Percentiles rank a stretch among this genome's conserved stretches.
These are phyloP conservation scores for Parasitella parasitica DNA, from an alignment of 371 early-diverging fungal genomes.

Conservation along the genomic window DNA sequence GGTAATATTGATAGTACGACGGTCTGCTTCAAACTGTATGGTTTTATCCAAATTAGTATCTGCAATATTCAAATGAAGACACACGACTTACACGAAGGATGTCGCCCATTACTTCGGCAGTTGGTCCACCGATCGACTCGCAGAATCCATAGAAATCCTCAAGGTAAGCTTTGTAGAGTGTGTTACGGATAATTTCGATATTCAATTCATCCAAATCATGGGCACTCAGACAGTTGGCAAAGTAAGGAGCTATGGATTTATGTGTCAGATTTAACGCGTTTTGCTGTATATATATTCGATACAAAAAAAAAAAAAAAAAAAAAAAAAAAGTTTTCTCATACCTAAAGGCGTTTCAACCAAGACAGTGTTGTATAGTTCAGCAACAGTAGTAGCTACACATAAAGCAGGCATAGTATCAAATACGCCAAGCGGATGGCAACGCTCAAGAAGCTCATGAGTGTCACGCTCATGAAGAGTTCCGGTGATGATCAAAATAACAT, in stretches of 20 bases:
- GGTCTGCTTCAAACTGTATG: constrained; percentile 93
- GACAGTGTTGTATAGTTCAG: constrained; percentile 94
- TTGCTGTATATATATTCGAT: too few relatives aligned
- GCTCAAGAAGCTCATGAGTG: constrained; percentile 92
- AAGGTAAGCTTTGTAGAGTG: constrained; percentile 96
- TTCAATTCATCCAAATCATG: constrained; percentile 98
- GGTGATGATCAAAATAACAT: constrained; percentile 95
- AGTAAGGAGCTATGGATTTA: constrained; percentile 82
- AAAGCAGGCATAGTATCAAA: constrained; percentile 98
- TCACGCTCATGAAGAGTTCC: constrained; percentile 98
- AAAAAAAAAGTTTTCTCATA: constrained; percentile 22
- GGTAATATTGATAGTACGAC: constrained; percentile 96
- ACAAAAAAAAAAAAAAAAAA: not conserved
- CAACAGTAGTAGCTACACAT: constrained; percentile 95
- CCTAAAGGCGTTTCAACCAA: constrained; percentile 96
- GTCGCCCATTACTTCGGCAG: constrained; percentile 94
- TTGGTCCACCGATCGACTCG: constrained; percentile 78
- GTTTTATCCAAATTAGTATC: not conserved
- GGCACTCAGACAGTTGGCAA: constrained; percentile 93
- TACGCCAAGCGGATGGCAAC: constrained; percentile 95
- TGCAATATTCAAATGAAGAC: not conserved
- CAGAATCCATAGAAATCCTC: constrained; percentile 97
- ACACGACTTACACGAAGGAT: constrained; percentile 70
- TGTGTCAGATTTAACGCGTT: constrained; percentile 5
- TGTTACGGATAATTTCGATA: constrained; percentile 98